Evolutionary conservation across 2,329 filamentous ascomycete species (phyloP), one percentile per base, ranked within the genome.

Genomic region (Daldinia sp.): DNA sequence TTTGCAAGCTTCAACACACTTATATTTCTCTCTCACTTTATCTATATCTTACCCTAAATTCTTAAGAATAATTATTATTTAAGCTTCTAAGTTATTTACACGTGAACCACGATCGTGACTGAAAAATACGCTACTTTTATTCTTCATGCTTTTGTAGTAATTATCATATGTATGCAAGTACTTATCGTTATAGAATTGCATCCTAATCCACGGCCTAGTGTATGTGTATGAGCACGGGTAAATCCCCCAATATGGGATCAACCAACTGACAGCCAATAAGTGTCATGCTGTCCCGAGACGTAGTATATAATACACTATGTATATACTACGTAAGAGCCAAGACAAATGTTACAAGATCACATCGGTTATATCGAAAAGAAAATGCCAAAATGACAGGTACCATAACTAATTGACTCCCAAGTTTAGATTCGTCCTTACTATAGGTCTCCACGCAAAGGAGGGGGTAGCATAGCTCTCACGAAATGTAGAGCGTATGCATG

Each of bases 351-450:
- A 13, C 27, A 39, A 39, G 27, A 41, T 60, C 53, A 61, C 39
- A 57, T 61, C 60, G 52, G 63, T 54, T 66, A 63, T 61, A 58
- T 67, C 35, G n/a, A 59, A 35, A 23, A 25, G 35, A 53, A 50
- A 21, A 58, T 63, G 45, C 30, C 32, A 63, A 60, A 64, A 53
- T 53, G 32, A 58, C n/a, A 52, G 53, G 32, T 61, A 51, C 25
- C 23, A 15, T 30, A 41, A 52, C 32, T 51, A 35, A 39, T 61
- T 6, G 13, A 57, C 48, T 15, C 35, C 34, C 15, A 49, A 37
- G 34, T 41, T 58, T 23, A n/a, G 11, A 50, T 51, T 47, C 45
- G 41, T 37, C 41, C 30, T 30, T 50, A 13, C 19, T 39, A 25
- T 34, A 41, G 41, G 34, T 35, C 13, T 55, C 45, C 10, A 48